phyloP scores from a whole-genome alignment of 2,329 filamentous ascomycete species.

The Sporothrix luriei region DNA sequence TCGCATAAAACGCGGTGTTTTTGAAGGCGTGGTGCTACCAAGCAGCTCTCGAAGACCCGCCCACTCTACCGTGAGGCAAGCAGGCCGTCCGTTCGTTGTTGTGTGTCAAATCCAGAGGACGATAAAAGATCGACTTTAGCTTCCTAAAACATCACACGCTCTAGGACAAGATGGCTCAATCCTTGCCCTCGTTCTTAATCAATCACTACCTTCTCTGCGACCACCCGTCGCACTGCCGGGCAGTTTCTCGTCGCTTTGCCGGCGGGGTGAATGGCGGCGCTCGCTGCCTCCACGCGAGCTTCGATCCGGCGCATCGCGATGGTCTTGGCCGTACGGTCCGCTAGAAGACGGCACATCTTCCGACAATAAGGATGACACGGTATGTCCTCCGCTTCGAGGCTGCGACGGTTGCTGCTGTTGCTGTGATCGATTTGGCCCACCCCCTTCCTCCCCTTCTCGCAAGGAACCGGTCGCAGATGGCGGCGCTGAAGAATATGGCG shows the following conservation, averaged over 20 bases:
- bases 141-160: background rate
- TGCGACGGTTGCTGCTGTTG: slow-evolving; percentile 33
- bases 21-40: slow-evolving; percentile 11
- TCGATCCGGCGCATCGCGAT: slow-evolving; percentile 33
- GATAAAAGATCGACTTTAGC: background rate
- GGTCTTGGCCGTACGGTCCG: slow-evolving; percentile 36
- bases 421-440: slow-evolving; percentile 36
- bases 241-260: slow-evolving; percentile 11
- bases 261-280: slow-evolving; percentile 41
- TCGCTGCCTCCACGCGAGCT: slow-evolving; percentile 38
- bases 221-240: background rate
- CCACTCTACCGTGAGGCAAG: background rate
- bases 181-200: background rate
- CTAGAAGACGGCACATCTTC: slow-evolving; percentile 44
- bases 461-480: slow-evolving; percentile 41
- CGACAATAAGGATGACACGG: slow-evolving; percentile 51
- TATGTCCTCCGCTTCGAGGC: slow-evolving; percentile 45
- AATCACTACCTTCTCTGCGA: slow-evolving; percentile 7
- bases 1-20: background rate
- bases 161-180: too few relatives aligned
- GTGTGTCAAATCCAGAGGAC: too few relatives aligned
- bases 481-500: slow-evolving; percentile 43
- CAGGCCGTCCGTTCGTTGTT: background rate
- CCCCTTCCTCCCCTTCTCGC: slow-evolving; percentile 43
- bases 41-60: background rate